phyloP scores from a whole-genome alignment of 139 green algal species.

The Coelastrella sp. region DNA sequence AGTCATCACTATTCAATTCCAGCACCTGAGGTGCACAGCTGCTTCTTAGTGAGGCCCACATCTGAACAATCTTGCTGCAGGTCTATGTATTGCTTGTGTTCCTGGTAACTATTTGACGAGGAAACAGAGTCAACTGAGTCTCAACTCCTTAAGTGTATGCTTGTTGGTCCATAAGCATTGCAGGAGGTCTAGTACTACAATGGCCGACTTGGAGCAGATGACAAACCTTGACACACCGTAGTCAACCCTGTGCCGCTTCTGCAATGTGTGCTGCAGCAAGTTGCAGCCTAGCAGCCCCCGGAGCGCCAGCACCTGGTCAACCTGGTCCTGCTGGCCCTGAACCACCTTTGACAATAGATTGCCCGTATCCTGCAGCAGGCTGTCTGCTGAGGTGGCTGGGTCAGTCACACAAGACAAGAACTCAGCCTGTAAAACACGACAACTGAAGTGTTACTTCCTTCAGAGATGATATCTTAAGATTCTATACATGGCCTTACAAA shows the following conservation, averaged over 20 bases:
- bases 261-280: constrained; percentile 63
- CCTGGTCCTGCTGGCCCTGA: constrained; percentile 30
- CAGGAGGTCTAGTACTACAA: no score
- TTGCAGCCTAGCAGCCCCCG: constrained; percentile 62
- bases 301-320: constrained; percentile 54
- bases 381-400: not conserved
- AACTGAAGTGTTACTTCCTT: not conserved
- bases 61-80: no score
- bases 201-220: no score
- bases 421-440: not conserved
- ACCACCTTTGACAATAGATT: constrained; percentile 2
- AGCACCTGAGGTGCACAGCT: not conserved
- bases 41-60: not conserved
- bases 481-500: no score
- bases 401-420: not conserved
- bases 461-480: not conserved
- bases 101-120: no score
- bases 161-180: no score
- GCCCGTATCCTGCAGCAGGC: not conserved
- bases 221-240: constrained; percentile 57
- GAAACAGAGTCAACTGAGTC: no score
- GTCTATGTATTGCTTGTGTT: no score
- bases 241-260: constrained; percentile 56
- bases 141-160: no score
- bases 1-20: not conserved